Evolutionary conservation across 2,329 filamentous ascomycete genomes (phyloP), one percentile per base, ranked within the genome.

Genomic region (Waltergamsia citrina): DNA sequence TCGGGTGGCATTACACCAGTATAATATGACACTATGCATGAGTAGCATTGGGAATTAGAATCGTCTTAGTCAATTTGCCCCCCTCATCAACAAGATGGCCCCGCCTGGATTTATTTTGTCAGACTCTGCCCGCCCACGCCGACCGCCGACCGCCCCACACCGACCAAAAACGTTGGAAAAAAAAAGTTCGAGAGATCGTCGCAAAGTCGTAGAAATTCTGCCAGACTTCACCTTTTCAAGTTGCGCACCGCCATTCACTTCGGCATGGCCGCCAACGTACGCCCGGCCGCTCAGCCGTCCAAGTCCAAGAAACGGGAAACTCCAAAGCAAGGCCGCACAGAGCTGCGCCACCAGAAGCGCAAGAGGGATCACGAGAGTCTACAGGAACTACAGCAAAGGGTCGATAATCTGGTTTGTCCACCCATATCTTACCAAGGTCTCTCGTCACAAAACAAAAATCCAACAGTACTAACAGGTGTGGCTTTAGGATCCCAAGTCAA

Each of bases 401-500:
- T 61, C 7, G 39, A 40, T 5, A 49, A 55, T n/a, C 38, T 61
- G 36, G 57, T 60, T 49, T 10, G 47, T 41, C 26, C 39, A 38
- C 28, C 25, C 29, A 24, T 32, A 21, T 14, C 30, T n/a, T 5
- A 14, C 23, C 16, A 19, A 12, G 25, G 24, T 19, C 28, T 20
- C 29, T 29, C 16, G 9, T 25, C 15, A 26, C 16, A 15, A 11
- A 8, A 9, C 8, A 29, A 8, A 15, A 10, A 29, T 9, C 27
- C 8, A 30, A 30, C 28, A 8, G 6, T 30, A 28, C 23, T 28
- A 10, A n/a, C 15, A 20, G 25, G n/a, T n/a, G 7, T 15, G 18
- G 20, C 15, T 21, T 2, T 18, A 81, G 74, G 80, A 85, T 40
- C 59, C 65, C 33, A 81, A 80, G 42, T 60, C 65, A 7, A 53